Percentiles rank a stretch among this genome's conserved stretches.
These are phyloP conservation scores for Gorgonomyces haynaldii DNA, from an alignment of 192 early-diverging fungal species.

Conservation along the genomic window DNA sequence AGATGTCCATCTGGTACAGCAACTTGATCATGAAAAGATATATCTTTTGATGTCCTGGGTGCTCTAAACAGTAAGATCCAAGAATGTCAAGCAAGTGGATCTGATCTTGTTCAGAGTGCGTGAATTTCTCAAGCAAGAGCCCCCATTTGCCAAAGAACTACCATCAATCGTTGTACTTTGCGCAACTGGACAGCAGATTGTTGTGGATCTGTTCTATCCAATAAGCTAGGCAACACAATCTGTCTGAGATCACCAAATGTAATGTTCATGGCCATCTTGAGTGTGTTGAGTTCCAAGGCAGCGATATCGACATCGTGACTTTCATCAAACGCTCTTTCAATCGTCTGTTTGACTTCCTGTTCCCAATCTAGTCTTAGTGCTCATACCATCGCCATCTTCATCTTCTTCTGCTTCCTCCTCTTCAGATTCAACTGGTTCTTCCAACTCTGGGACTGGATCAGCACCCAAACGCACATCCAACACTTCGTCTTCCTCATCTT, in stretches of 20 bases:
- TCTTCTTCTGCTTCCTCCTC: slow-evolving; percentile 3
- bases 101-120: slow-evolving; percentile 61
- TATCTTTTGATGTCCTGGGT: not conserved
- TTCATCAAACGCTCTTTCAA: slow-evolving; percentile 72
- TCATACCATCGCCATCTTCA: slow-evolving; percentile 13
- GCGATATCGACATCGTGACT: slow-evolving; percentile 62
- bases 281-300: slow-evolving; percentile 70
- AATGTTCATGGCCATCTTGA: slow-evolving; percentile 78
- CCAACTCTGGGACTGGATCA: not conserved
- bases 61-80: slow-evolving; percentile 31
- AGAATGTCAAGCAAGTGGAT: slow-evolving; percentile 43
- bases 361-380: slow-evolving; percentile 38
- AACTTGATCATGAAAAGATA: slow-evolving; percentile 33
- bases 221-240: slow-evolving; percentile 58
- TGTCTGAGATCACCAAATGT: slow-evolving; percentile 66
- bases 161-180: slow-evolving; percentile 11
- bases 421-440: slow-evolving; percentile 13
- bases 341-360: slow-evolving; percentile 56
- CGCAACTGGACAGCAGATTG: slow-evolving; percentile 19
- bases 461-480: not conserved
- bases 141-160: slow-evolving; percentile 55
- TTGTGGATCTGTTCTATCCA: slow-evolving; percentile 46
- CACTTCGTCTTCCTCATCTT: slow-evolving; percentile 35
- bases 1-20: slow-evolving; percentile 68
- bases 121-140: slow-evolving; percentile 53